These are phyloP conservation scores for Citrus reticulata DNA, from an alignment of 345 rosid genomes.

Conservation along the genomic window DNA sequence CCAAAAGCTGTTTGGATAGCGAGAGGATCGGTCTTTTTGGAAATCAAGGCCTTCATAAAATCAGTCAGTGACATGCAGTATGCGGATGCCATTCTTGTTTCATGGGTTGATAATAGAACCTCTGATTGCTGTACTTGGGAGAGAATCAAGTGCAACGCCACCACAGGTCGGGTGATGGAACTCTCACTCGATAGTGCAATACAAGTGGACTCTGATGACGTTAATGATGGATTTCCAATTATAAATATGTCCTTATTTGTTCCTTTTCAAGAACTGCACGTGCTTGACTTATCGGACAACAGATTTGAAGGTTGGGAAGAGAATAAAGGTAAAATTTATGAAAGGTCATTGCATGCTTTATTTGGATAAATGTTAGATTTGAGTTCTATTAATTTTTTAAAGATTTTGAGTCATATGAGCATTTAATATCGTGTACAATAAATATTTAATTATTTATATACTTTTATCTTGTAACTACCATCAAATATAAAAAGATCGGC, in stretches of 20 bases:
- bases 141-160: conserved; percentile 3
- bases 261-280: conserved; percentile 1
- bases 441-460: too few relatives aligned
- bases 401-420: too few relatives aligned
- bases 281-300: neutral
- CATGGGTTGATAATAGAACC: neutral
- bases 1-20: neutral
- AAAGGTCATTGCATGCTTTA: too few relatives aligned
- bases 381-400: too few relatives aligned
- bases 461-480: too few relatives aligned
- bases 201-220: rapidly evolving
- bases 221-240: too few relatives aligned
- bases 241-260: neutral
- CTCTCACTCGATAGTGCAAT: neutral
- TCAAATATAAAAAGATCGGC: too few relatives aligned
- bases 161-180: neutral
- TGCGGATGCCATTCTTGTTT: neutral
- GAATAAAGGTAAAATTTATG: neutral
- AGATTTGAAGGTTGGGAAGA: neutral
- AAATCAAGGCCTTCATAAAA: conserved; percentile 14
- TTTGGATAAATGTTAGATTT: too few relatives aligned
- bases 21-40: conserved; percentile 21
- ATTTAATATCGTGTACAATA: too few relatives aligned
- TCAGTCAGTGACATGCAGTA: neutral
- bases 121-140: conserved; percentile 6